Conservation (phyloP, 306 rosid genomes). For the Begonia peltatifolia region DNA sequence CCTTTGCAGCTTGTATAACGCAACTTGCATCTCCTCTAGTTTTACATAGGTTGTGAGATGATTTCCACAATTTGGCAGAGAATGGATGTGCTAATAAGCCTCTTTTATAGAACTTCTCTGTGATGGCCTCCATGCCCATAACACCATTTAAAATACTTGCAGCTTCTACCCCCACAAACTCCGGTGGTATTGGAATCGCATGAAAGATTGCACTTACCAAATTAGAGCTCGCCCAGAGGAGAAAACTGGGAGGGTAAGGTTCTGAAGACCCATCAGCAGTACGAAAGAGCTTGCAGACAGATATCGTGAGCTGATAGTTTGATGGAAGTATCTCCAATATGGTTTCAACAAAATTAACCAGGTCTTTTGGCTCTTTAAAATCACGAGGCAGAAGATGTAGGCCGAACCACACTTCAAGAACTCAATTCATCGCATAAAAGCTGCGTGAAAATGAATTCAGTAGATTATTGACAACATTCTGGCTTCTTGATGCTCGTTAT, state of each 20-base stretch:
- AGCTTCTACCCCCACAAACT: constrained; percentile 72
- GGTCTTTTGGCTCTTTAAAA: constrained; percentile 30
- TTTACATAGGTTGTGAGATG: constrained; percentile 20
- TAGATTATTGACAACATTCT: constrained; percentile 38
- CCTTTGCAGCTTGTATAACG: constrained; percentile 48
- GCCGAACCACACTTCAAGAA: no score
- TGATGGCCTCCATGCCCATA: constrained; percentile 34
- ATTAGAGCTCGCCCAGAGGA: constrained; percentile 83
- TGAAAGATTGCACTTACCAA: constrained; percentile 49
- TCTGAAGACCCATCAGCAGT: constrained; percentile 15
- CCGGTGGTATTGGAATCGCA: constrained; percentile 77
- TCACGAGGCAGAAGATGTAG: constrained; percentile 56
- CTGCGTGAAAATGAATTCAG: constrained; percentile 48
- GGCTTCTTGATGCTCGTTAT: constrained; percentile 47
- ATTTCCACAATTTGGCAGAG: constrained; percentile 51
- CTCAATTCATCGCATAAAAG: constrained; percentile 45
- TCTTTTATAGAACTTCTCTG: constrained; percentile 43
- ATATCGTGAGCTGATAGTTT: constrained; percentile 52
- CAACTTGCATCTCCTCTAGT: constrained; percentile 25
- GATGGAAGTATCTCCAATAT: constrained; percentile 57
- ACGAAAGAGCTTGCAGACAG: constrained; percentile 48
- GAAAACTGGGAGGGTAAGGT: constrained; percentile 29
- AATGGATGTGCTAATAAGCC: constrained; percentile 70
- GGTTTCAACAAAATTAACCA: constrained; percentile 83
- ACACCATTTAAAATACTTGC: constrained; percentile 36